These are phyloP conservation scores for Penicillium riverlandense DNA, from an alignment of 495 filamentous ascomycete genomes.

Conservation along the genomic window DNA sequence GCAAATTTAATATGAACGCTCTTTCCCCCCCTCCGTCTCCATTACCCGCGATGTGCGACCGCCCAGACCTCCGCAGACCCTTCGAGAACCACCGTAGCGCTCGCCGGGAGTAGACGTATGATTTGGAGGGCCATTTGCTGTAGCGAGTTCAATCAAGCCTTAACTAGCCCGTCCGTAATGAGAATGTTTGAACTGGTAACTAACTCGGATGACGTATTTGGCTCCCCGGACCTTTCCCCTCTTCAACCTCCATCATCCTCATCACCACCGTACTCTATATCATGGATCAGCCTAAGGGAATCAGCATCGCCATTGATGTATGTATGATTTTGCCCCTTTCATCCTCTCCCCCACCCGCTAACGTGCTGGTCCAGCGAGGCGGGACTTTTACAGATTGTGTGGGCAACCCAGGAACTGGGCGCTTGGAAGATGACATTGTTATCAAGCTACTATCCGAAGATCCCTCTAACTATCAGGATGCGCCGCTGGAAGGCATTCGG, in stretches of 20 bases:
- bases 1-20: constrained; percentile 28
- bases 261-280: not conserved
- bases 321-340: not conserved
- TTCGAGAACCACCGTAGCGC: not conserved
- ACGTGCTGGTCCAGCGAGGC: constrained; percentile 9
- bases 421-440: constrained; percentile 43
- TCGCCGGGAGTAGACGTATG: not conserved
- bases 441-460: constrained; percentile 81
- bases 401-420: constrained; percentile 15
- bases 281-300: constrained; percentile 2
- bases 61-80: constrained; percentile 9
- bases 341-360: not conserved
- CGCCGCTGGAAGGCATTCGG: constrained; percentile 74
- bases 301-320: constrained; percentile 23
- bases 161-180: too few relatives aligned
- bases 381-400: constrained; percentile 23
- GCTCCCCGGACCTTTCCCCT: too few relatives aligned
- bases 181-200: too few relatives aligned
- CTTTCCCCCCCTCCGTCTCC: constrained; percentile 14
- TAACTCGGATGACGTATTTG: too few relatives aligned
- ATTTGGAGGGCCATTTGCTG: too few relatives aligned
- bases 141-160: too few relatives aligned
- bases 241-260: not conserved
- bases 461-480: constrained; percentile 73
- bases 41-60: constrained; percentile 21